Percentiles rank a stretch among this genome's conserved stretches.
These are phyloP conservation scores for Rhypophila decipiens DNA, from an alignment of 495 filamentous ascomycete species.

Conservation along the genomic window DNA sequence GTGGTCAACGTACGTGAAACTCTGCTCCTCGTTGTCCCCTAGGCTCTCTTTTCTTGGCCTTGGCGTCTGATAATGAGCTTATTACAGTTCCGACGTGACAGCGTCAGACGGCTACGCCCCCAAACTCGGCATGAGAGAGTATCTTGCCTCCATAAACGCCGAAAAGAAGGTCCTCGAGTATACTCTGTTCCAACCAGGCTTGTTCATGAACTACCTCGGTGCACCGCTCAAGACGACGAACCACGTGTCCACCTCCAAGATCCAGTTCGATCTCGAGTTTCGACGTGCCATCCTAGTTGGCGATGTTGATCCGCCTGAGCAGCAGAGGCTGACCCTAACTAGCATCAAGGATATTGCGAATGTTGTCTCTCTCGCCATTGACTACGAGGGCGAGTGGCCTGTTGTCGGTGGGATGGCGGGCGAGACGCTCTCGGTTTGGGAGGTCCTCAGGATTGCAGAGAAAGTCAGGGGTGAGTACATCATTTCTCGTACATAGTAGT, in stretches of 20 bases:
- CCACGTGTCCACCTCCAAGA: conserved; percentile 38
- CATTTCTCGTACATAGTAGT: neutral
- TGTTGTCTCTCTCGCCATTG: conserved; percentile 46
- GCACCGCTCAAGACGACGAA: conserved; percentile 43
- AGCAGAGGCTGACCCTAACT: conserved; percentile 41
- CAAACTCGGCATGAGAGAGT: conserved; percentile 41
- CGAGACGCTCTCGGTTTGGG: conserved; percentile 29
- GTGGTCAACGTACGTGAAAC: conserved; percentile 21
- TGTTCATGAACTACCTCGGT: conserved; percentile 50
- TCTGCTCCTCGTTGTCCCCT: neutral
- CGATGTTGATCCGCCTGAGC: conserved; percentile 36
- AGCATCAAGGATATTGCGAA: conserved; percentile 41
- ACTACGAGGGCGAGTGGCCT: conserved; percentile 53
- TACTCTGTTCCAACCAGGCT: conserved; percentile 49
- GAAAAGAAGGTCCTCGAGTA: conserved; percentile 38
- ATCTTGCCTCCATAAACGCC: conserved; percentile 47
- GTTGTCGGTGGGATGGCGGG: conserved; percentile 47
- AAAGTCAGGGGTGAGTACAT: conserved; percentile 40
- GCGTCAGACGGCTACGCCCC: conserved; percentile 40
- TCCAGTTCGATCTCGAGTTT: conserved; percentile 38
- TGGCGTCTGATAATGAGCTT: no score
- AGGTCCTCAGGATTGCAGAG: conserved; percentile 42
- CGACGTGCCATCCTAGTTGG: conserved; percentile 46
- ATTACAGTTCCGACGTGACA: conserved; percentile 4
- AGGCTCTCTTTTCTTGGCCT: neutral